phyloP scores from a whole-genome alignment of 768 basidiomycete genomes.

The Termitomyces titanicus region DNA sequence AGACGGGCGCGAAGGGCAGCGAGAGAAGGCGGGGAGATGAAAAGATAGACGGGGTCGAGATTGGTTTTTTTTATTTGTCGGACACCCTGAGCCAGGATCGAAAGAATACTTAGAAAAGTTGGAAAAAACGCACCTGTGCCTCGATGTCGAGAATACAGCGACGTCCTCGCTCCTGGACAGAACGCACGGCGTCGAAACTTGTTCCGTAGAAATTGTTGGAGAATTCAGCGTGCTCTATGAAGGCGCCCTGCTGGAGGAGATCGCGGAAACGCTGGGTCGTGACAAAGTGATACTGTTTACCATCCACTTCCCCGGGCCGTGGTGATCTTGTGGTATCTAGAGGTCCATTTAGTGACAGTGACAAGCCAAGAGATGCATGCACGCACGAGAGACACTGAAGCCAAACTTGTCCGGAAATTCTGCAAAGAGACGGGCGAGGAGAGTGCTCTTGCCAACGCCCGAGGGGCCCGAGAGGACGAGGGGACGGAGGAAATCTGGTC shows the following conservation, averaged over 20 bases:
- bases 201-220: slow-evolving; percentile 94
- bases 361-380: slow-evolving; percentile 4
- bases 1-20: slow-evolving; percentile 67
- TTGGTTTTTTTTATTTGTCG: slow-evolving; percentile 83
- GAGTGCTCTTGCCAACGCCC: slow-evolving; percentile 92
- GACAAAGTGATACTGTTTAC: slow-evolving; percentile 87
- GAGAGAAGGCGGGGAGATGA: slow-evolving; percentile 87
- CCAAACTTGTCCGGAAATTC: slow-evolving; percentile 85
- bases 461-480: slow-evolving; percentile 90
- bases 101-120: slow-evolving; percentile 2
- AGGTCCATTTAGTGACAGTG: slow-evolving; percentile 10
- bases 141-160: slow-evolving; percentile 96
- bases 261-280: slow-evolving; percentile 63
- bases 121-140: slow-evolving; percentile 64
- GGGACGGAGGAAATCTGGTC: slow-evolving; percentile 55
- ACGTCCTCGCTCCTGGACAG: slow-evolving; percentile 62
- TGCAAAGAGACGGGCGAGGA: slow-evolving; percentile 75
- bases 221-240: slow-evolving; percentile 95
- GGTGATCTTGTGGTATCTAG: slow-evolving; percentile 88
- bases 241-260: slow-evolving; percentile 67
- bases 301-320: slow-evolving; percentile 77
- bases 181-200: slow-evolving; percentile 69
- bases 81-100: slow-evolving; percentile 63
- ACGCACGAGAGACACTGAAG: slow-evolving; percentile 87
- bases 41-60: slow-evolving; percentile 84